A percentile compares a stretch with the other conserved stretches of the same genome.
Conservation (phyloP, 495 filamentous ascomycete species). For the Aspergillus campestris region DNA sequence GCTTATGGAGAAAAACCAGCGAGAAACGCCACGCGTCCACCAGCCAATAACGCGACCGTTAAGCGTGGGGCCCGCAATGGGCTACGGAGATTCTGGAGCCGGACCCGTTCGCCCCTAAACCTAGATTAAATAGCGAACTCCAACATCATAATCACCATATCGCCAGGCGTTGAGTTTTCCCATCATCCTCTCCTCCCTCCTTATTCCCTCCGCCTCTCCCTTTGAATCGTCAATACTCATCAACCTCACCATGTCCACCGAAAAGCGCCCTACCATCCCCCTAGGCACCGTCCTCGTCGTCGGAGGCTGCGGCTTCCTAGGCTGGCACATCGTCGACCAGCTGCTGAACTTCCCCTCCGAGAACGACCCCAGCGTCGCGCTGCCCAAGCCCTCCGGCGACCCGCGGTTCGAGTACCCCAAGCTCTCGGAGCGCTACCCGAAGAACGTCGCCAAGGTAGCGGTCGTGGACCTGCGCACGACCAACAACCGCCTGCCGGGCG, state of each 20-base stretch:
- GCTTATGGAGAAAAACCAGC: no score
- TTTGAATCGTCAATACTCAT: constrained; percentile 1
- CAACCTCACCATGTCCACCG: constrained; percentile 23
- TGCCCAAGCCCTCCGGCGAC: constrained; percentile 32
- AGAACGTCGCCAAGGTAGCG: constrained; percentile 49
- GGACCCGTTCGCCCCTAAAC: background rate
- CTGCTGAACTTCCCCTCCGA: constrained; percentile 46
- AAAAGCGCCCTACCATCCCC: constrained; percentile 24
- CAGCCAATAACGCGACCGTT: no score
- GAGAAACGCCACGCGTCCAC: no score
- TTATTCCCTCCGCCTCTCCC: constrained; percentile 6
- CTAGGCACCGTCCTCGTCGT: constrained; percentile 46
- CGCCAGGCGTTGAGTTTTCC: background rate
- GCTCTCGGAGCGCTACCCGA: constrained; percentile 32
- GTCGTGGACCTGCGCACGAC: constrained; percentile 82
- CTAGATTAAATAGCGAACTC: background rate
- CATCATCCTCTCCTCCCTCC: constrained; percentile 7
- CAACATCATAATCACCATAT: no score
- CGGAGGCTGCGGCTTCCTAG: constrained; percentile 51
- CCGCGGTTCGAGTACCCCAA: constrained; percentile 33
- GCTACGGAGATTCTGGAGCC: constrained; percentile 8
- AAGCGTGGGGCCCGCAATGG: background rate
- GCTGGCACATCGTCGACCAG: constrained; percentile 51
- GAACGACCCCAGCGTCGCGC: constrained; percentile 33
- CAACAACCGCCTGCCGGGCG: constrained; percentile 63